These are phyloP conservation scores for Phytophthora foliorum DNA, from an alignment of 352 stramenopile genomes.

Conservation along the genomic window DNA sequence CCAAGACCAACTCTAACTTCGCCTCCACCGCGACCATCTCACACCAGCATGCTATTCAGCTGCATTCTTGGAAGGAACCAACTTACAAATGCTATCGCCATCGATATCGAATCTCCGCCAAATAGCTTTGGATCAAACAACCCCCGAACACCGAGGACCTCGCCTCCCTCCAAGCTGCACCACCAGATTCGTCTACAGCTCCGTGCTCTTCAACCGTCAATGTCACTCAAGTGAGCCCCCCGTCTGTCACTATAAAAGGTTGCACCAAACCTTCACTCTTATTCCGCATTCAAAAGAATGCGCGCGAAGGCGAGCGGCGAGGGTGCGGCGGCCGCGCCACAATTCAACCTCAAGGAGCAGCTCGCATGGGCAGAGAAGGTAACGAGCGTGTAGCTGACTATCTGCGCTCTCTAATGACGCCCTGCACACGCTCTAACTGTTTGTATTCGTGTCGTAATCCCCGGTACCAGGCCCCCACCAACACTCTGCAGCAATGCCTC, in stretches of 20 bases:
- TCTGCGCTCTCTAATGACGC: constrained; percentile 5
- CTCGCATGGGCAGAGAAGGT: constrained; percentile 71
- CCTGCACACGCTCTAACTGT: constrained; percentile 12
- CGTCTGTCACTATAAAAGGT: constrained; percentile 7
- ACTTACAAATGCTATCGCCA: too few relatives aligned
- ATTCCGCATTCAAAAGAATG: constrained; percentile 41
- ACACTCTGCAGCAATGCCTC: constrained; percentile 74
- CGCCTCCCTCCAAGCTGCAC: background rate
- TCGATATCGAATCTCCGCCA: too few relatives aligned
- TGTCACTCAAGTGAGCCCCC: background rate
- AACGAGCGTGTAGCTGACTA: constrained; percentile 1
- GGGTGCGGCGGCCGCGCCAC: constrained; percentile 22
- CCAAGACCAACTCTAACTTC: too few relatives aligned
- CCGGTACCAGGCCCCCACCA: constrained; percentile 43
- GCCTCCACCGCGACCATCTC: too few relatives aligned
- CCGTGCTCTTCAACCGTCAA: background rate
- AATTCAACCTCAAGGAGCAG: constrained; percentile 71
- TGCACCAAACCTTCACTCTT: constrained; percentile 36
- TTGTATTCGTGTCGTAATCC: background rate
- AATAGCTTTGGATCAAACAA: too few relatives aligned
- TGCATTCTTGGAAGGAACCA: too few relatives aligned
- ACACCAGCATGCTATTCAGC: too few relatives aligned
- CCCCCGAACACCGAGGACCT: too few relatives aligned
- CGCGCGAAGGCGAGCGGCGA: constrained; percentile 10
- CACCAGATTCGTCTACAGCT: background rate